Percentiles rank a stretch among this genome's conserved stretches.
Conservation (phyloP, 2,329 filamentous ascomycete genomes). For the Monosporascus ibericus region DNA sequence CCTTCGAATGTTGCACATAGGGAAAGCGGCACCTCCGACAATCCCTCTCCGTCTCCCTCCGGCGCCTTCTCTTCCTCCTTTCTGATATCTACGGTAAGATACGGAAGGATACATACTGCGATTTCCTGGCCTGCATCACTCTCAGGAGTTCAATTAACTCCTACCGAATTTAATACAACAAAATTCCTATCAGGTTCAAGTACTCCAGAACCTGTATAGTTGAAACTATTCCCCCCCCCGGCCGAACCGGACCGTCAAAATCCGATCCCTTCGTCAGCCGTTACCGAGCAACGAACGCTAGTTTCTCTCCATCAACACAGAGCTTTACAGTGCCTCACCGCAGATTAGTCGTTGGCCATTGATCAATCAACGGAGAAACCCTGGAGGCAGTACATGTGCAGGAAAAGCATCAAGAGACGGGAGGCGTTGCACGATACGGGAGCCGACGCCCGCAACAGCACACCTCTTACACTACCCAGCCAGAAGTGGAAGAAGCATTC, state of each 20-base stretch:
- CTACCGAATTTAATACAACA: no score
- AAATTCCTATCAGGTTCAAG: not conserved
- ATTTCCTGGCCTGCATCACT: not conserved
- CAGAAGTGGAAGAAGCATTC: slow-evolving; percentile 16
- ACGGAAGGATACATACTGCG: not conserved
- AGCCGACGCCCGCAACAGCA: not conserved
- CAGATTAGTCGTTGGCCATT: not conserved
- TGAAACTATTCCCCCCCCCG: not conserved
- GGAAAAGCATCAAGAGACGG: not conserved
- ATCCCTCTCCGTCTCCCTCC: not conserved
- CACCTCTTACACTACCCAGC: slow-evolving; percentile 7
- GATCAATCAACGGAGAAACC: not conserved
- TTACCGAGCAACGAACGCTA: not conserved
- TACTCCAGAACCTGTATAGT: not conserved
- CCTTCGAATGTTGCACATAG: not conserved
- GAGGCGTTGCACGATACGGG: not conserved
- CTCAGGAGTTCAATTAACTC: no score
- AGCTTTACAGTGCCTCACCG: not conserved
- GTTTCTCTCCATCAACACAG: not conserved
- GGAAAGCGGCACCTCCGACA: not conserved
- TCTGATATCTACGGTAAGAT: not conserved
- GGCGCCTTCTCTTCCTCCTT: not conserved
- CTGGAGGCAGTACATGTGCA: not conserved
- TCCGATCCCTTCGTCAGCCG: not conserved
- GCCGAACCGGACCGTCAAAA: not conserved